These are phyloP conservation scores for Starmerella apis DNA, from an alignment of 805 yeast species.

Conservation along the genomic window DNA sequence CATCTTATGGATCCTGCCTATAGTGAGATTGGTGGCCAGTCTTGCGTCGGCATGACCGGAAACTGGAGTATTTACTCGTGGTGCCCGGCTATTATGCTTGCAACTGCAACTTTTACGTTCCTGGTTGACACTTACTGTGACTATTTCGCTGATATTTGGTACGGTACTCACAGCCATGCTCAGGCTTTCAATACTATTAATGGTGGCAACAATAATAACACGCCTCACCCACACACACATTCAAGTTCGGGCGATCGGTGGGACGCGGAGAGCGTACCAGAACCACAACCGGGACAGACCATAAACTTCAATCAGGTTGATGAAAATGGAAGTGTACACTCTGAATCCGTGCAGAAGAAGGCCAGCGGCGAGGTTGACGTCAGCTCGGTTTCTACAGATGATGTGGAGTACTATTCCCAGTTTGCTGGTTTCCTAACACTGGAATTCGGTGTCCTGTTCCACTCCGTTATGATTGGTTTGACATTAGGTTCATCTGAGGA, in stretches of 20 bases:
- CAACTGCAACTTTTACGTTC: constrained; percentile 40
- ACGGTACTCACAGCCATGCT: constrained; percentile 22
- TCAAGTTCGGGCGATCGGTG: neutral
- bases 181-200: constrained; percentile 1
- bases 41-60: constrained; percentile 38
- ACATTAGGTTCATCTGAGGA: constrained; percentile 56
- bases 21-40: constrained; percentile 28
- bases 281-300: neutral
- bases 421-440: constrained; percentile 44
- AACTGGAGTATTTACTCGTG: constrained; percentile 45
- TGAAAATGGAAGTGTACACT: neutral
- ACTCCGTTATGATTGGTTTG: constrained; percentile 64
- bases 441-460: constrained; percentile 67
- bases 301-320: neutral
- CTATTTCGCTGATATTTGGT: constrained; percentile 33
- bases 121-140: constrained; percentile 42
- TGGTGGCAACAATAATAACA: neutral
- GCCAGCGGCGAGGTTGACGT: constrained; percentile 4
- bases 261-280: neutral
- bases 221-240: constrained; percentile 9
- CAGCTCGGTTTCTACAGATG: constrained; percentile 32
- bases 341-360: neutral
- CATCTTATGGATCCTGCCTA: constrained; percentile 44
- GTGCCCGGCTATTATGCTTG: constrained; percentile 46
- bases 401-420: constrained; percentile 29